Evolutionary conservation across 805 yeast species (phyloP), one percentile per base, ranked within the genome.

Genomic region (Schwanniomyces pseudopolymorphus): DNA sequence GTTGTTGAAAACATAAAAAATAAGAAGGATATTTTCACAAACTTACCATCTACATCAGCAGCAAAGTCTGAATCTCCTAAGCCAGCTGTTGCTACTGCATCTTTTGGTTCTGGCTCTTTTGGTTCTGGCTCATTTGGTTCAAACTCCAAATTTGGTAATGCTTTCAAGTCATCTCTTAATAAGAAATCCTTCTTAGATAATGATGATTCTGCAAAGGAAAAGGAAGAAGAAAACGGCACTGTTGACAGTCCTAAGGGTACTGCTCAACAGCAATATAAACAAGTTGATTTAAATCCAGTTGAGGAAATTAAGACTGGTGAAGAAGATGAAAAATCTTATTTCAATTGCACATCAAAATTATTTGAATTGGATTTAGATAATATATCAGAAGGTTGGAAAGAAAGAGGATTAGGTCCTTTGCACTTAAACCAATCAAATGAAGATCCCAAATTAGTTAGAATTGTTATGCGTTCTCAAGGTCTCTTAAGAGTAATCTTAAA

Each of bases 381-480:
- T 31, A 73, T 86, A 3, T 63, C 78, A 7, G 81, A 77, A 14
- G 97, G 97, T 2, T 94, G 99, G 99, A 94, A 89, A 63, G 99
- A 94, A 66, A 81, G 94, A 59, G 99, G 99, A 20, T 75, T 87
- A 36, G 99, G 99, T 2, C 77, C 81, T 4, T 68, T 94, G n/a
- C 96, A 89, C 60, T 77, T 94, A 21, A 92, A 94, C 64, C 72
- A 70, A 51, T 64, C 73, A 2, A 50, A 57, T 21, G 51, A 55
- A 9, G 67, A 69, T 39, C 58, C 66, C 7, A 60, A 63, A 33
- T 78, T 77, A 45, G 74, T 84, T 0, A 80, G 99, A 55, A 63
- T 94, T 9, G 85, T 94, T 4, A 90, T 94, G 97, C 81, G 99
- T 61, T 84, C 96, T 3, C 88, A 87, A 49, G 96, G 96, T 2